Conservation (phyloP, 306 rosid species). For the Cyamopsis tetragonoloba region DNA sequence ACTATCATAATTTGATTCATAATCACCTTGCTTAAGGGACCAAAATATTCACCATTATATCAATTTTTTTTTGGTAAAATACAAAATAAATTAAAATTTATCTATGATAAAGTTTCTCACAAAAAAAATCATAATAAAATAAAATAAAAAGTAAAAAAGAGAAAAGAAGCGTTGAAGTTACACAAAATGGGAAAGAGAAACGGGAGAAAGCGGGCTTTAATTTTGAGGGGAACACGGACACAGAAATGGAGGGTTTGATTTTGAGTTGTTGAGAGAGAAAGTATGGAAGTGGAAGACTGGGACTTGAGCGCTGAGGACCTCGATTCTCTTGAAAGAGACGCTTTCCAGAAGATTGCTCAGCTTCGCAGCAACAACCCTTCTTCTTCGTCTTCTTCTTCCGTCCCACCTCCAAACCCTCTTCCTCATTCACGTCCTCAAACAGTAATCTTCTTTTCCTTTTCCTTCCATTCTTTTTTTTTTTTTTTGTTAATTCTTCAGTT, state of each 20-base stretch:
- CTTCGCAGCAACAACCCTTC: conserved; percentile 38
- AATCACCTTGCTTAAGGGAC: no score
- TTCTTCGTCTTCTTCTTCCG: not conserved
- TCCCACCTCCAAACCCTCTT: conserved; percentile 27
- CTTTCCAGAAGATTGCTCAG: conserved; percentile 71
- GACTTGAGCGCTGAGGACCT: conserved; percentile 71
- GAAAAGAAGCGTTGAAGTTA: no score
- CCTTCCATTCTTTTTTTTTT: not conserved
- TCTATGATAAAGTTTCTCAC: no score
- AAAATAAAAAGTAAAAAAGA: no score
- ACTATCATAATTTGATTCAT: no score
- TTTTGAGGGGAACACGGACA: not conserved
- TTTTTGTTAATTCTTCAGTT: not conserved
- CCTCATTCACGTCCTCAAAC: conserved; percentile 29
- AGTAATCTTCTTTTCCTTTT: conserved; percentile 28
- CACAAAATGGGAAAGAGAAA: no score
- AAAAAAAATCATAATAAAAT: no score
- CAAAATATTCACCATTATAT: no score
- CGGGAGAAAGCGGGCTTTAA: not conserved
- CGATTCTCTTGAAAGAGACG: conserved; percentile 83
- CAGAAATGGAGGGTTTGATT: no score
- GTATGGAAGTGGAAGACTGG: conserved; percentile 65
- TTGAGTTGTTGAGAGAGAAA: not conserved
- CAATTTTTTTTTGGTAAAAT: no score
- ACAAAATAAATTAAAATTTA: no score